phyloP scores from a whole-genome alignment of 441 rosid species.

The Oxalis stricta region DNA sequence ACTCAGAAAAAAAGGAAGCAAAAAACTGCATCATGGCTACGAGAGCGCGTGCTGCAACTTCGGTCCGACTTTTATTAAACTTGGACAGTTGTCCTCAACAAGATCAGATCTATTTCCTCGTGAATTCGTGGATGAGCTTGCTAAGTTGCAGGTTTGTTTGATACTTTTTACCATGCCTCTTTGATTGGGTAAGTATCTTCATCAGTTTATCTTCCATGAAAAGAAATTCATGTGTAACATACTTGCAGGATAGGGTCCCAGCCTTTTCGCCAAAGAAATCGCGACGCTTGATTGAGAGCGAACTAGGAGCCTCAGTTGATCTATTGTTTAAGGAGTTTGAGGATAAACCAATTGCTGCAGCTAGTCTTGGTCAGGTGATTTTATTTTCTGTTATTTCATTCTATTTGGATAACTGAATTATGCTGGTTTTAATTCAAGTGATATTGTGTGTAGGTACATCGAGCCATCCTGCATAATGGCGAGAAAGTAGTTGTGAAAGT shows the following conservation, averaged over 20 bases:
- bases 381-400: conserved; percentile 7
- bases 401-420: conserved; percentile 3
- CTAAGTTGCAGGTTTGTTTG: conserved; percentile 97
- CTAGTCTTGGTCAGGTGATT: conserved; percentile 72
- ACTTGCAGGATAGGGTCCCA: conserved; percentile 99
- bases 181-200: no score
- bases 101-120: conserved; percentile 82
- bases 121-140: conserved; percentile 89
- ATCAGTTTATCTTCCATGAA: no score
- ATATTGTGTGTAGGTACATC: conserved; percentile 44
- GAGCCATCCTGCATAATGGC: conserved; percentile 86
- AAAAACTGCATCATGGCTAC: conserved; percentile 78
- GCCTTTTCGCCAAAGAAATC: conserved; percentile 92
- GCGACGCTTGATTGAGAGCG: conserved; percentile 70
- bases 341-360: conserved; percentile 92
- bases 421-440: background rate
- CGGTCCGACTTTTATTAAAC: conserved; percentile 94
- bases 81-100: conserved; percentile 86
- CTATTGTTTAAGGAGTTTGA: conserved; percentile 69
- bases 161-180: no score
- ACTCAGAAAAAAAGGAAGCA: conserved; percentile 62
- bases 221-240: no score
- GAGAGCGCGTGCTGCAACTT: conserved; percentile 79
- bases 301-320: conserved; percentile 71
- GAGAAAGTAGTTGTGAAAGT: conserved; percentile 86